Base-by-base conservation (phyloP, 2,329 filamentous ascomycete genomes). In the Exophiala spinifera region DNA sequence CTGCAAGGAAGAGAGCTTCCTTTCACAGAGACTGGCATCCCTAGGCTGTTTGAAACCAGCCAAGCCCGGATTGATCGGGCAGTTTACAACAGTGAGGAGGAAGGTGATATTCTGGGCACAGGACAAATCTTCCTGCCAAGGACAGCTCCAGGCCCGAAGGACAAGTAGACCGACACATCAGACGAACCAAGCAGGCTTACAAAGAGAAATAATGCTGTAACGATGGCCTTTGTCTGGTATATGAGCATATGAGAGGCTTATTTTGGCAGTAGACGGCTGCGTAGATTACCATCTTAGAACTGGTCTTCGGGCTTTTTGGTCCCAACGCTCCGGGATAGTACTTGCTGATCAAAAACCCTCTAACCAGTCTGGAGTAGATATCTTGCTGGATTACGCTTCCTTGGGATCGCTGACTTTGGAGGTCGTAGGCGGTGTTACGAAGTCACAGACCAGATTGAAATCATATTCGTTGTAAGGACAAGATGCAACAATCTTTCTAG, bases 11-110 rank as follows among this genome's bases (percentile, higher is more conserved):
- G 17, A 14, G 61, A 59, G 3, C 21, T 53, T 1, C 23, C 34
- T 3, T 71, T 66, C 14, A 65, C 61, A 14, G 59, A 60, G 6
- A 70, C 65, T 3, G 64, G 63, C 5, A 40, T 71, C 13, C 69
- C 69, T 1, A 56, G 56, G 11, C 31, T 70, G 31, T 72, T 68
- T 42, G 62, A 69, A 50, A 67, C 68, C 1, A 67, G 64, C 3
- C 39, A 53, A 34, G 53, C 53, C 23, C 57, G 66, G 23, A 63
- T 67, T 36, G 63, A 67, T 15, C 60, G 64, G 8, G 65, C 65
- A 7, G 36, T 46, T 49, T 56, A 55, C 36, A 62, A 64, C 3
- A 60, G 57, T 34, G 56, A 53, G 8, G 65, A 65, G 33, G 63
- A 66, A 51, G 65, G 65, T 5, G 64, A 67, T 61, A 67, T 67